Conservation (phyloP, 2,329 filamentous ascomycete species). For the Didymosphaeria variabile region DNA sequence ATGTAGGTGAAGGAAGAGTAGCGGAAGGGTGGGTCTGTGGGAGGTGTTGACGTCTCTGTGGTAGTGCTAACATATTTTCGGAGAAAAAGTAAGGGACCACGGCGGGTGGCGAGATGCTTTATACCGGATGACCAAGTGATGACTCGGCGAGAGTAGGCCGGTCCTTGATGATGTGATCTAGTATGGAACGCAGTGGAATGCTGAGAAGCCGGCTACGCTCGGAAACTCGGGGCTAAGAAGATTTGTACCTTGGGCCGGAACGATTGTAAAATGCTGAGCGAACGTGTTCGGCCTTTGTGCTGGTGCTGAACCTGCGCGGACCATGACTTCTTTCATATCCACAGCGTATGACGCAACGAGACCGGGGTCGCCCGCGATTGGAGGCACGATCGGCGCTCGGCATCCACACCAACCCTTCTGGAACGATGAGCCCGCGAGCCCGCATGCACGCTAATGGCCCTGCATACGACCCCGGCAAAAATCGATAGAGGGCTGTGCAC, state of each 20-base stretch:
- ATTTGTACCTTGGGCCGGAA: constrained; percentile 28
- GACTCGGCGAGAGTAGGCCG: constrained; percentile 35
- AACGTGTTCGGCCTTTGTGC: constrained; percentile 33
- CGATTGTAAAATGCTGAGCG: constrained; percentile 48
- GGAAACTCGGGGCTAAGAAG: constrained; percentile 38
- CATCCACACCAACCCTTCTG: constrained; percentile 13
- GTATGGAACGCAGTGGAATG: constrained; percentile 42
- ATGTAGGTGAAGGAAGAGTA: constrained; percentile 41
- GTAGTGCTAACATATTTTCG: constrained; percentile 49
- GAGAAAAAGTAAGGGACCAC: constrained; percentile 40
- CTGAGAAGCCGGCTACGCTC: constrained; percentile 33
- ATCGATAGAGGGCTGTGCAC: constrained; percentile 5
- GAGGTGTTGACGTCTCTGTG: constrained; percentile 49
- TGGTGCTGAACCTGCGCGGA: constrained; percentile 31
- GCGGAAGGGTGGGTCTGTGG: constrained; percentile 31
- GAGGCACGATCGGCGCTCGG: constrained; percentile 20
- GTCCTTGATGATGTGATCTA: constrained; percentile 46
- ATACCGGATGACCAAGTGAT: constrained; percentile 41
- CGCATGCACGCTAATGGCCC: constrained; percentile 8
- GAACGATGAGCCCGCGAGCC: background rate
- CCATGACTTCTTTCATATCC: constrained; percentile 38
- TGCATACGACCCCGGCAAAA: constrained; percentile 6
- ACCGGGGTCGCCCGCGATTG: constrained; percentile 7
- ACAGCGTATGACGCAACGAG: constrained; percentile 24
- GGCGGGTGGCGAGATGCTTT: constrained; percentile 51